Conservation (phyloP, 352 stramenopile genomes). For the Pythium biforme region DNA sequence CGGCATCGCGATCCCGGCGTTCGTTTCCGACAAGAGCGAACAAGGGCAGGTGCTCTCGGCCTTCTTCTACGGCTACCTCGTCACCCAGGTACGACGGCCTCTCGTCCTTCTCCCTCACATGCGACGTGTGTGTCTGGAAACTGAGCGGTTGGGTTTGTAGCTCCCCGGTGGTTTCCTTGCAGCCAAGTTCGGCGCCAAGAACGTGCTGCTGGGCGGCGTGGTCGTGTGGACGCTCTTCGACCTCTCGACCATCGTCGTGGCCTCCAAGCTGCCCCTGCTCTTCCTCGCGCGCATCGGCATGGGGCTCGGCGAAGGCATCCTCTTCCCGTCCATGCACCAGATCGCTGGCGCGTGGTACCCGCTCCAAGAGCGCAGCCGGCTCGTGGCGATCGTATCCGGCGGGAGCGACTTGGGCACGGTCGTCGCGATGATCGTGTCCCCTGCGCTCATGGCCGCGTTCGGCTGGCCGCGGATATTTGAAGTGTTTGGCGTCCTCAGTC, state of each 20-base stretch:
- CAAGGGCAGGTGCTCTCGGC: slow-evolving; percentile 80
- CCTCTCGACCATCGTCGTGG: slow-evolving; percentile 67
- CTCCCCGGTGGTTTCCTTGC: slow-evolving; percentile 77
- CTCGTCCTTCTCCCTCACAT: no score
- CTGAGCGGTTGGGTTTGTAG: no score
- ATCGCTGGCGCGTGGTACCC: slow-evolving; percentile 84
- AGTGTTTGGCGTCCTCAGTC: slow-evolving; percentile 71
- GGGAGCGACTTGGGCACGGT: slow-evolving; percentile 84
- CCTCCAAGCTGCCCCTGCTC: slow-evolving; percentile 59
- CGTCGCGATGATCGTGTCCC: slow-evolving; percentile 71
- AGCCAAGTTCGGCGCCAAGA: slow-evolving; percentile 65
- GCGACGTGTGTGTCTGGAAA: no score
- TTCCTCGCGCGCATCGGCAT: slow-evolving; percentile 78
- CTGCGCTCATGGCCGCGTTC: slow-evolving; percentile 55
- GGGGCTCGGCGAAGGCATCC: slow-evolving; percentile 82
- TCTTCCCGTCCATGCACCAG: slow-evolving; percentile 89
- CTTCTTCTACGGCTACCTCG: slow-evolving; percentile 89
- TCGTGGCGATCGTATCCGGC: slow-evolving; percentile 75
- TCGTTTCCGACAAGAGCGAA: slow-evolving; percentile 70
- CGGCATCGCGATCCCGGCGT: slow-evolving; percentile 75
- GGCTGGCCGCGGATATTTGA: slow-evolving; percentile 79
- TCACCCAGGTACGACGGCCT: slow-evolving; percentile 63
- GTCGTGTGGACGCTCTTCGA: slow-evolving; percentile 85
- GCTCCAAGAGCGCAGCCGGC: slow-evolving; percentile 72
- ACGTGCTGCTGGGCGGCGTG: slow-evolving; percentile 71